Conservation (phyloP, 73 alveolate species). For the Symbiodinium natans region DNA sequence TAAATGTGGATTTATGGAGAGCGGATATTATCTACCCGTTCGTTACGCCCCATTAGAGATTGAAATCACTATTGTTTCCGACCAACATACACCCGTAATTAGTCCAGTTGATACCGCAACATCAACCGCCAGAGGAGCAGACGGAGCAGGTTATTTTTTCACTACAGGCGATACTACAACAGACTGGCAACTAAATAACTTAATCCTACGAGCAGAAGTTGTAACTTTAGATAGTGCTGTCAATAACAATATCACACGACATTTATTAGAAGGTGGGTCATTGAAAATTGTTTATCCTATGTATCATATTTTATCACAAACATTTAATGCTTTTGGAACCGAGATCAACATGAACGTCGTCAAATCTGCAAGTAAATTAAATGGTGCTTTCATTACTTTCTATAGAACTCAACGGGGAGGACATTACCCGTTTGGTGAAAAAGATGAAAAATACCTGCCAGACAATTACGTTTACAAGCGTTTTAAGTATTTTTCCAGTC, state of each 20-base stretch:
- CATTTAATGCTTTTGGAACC: background rate
- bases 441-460: background rate
- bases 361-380: constrained; percentile 9
- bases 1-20: background rate
- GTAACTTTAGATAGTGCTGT: background rate
- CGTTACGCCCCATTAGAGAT: background rate
- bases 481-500: background rate
- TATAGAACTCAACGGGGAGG: constrained; percentile 21
- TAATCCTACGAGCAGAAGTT: background rate
- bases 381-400: constrained; percentile 17
- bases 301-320: constrained; percentile 33
- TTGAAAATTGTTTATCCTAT: constrained; percentile 2
- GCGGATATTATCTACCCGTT: background rate
- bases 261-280: background rate
- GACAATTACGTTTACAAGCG: background rate
- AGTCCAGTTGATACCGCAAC: background rate
- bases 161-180: background rate
- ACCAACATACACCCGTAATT: background rate
- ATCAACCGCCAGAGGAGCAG: background rate
- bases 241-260: background rate
- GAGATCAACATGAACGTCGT: constrained; percentile 27
- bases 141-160: constrained; percentile 10
- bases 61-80: background rate
- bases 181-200: background rate
- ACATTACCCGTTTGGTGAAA: too few species aligned